phyloP scores from a whole-genome alignment of 177 flowering plant species.

The Vitis hybrid region DNA sequence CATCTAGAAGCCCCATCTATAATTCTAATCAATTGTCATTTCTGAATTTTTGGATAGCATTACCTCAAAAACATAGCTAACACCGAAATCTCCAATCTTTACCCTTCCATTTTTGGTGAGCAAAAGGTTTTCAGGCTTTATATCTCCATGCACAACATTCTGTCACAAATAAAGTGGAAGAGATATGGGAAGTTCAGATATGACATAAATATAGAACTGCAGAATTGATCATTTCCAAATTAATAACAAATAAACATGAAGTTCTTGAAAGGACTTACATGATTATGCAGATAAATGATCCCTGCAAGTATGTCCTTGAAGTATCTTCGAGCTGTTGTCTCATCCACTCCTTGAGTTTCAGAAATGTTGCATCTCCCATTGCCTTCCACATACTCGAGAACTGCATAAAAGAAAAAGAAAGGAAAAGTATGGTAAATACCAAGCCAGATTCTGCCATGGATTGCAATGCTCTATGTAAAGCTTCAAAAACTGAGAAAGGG shows the following conservation, averaged over 20 bases:
- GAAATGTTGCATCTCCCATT: background rate
- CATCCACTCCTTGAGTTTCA: background rate
- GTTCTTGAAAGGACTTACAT: background rate
- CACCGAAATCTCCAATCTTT: background rate
- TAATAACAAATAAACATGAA: background rate
- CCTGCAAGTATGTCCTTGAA: conserved; percentile 1
- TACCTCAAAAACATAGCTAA: background rate
- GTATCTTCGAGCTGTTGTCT: conserved; percentile 2
- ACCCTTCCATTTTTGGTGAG: background rate
- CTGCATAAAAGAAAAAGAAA: background rate
- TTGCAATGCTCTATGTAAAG: background rate
- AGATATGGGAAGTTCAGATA: background rate
- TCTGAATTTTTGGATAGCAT: background rate
- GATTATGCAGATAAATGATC: background rate
- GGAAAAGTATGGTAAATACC: background rate
- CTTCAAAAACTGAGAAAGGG: background rate
- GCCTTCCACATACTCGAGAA: background rate
- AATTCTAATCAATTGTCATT: background rate
- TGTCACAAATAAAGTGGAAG: background rate
- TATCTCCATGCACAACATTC: conserved; percentile 2
- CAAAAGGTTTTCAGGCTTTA: conserved; percentile 1
- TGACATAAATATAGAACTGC: background rate
- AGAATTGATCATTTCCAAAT: background rate
- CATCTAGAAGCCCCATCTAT: too few relatives aligned
- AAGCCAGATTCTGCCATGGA: background rate